Conservation (phyloP, 768 basidiomycete genomes). For the Myochromella boudieri region DNA sequence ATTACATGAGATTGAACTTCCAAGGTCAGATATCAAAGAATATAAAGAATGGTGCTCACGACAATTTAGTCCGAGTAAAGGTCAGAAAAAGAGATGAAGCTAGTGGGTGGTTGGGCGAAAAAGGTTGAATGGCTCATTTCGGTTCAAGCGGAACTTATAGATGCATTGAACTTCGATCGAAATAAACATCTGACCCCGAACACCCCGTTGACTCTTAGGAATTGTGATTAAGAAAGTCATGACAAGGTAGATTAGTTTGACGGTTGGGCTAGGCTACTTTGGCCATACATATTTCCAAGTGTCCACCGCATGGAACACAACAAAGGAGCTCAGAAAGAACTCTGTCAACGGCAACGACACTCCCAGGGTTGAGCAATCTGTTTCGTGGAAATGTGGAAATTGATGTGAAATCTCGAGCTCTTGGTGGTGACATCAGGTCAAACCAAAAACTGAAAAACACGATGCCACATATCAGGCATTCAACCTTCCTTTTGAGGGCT, state of each 20-base stretch:
- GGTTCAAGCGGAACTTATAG: constrained; percentile 62
- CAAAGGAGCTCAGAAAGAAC: no score
- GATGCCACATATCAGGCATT: constrained; percentile 11
- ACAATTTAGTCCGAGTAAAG: constrained; percentile 3
- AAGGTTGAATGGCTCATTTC: constrained; percentile 44
- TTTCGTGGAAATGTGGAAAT: no score
- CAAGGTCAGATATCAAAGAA: neutral
- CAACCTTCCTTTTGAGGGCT: constrained; percentile 14
- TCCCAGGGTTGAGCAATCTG: no score
- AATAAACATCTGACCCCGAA: constrained; percentile 36
- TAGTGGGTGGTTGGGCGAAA: constrained; percentile 32
- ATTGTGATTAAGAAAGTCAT: neutral
- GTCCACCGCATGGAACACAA: no score
- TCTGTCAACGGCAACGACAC: no score
- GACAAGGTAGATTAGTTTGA: no score
- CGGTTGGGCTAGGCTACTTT: no score
- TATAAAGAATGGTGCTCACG: constrained; percentile 5
- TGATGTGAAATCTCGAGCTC: no score
- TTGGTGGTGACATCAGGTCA: no score
- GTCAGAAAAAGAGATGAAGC: constrained; percentile 10
- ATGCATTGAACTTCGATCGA: constrained; percentile 48
- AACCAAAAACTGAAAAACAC: neutral
- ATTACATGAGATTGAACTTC: constrained; percentile 4
- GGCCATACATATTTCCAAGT: no score
- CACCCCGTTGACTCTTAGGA: constrained; percentile 25